Conservation (phyloP, 73 alveolate genomes). For the Tetrahymena thermophila region DNA sequence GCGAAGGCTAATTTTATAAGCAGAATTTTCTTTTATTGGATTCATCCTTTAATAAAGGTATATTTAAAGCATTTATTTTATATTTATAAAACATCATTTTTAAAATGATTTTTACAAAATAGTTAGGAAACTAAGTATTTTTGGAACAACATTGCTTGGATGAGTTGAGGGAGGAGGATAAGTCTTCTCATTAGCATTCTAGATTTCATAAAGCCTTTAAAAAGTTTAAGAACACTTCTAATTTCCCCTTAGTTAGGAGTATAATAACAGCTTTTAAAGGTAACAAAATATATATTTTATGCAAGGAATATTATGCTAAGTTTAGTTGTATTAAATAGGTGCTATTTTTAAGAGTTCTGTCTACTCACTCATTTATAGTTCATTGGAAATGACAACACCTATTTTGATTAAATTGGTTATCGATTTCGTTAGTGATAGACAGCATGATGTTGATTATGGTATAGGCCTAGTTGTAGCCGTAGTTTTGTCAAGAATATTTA, state of each 20-base stretch:
- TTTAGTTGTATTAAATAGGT: background rate
- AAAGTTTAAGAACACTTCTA: background rate
- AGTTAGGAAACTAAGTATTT: background rate
- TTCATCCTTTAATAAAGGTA: background rate
- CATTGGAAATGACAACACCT: slow-evolving; percentile 8
- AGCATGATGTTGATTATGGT: slow-evolving; percentile 14
- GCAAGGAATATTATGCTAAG: background rate
- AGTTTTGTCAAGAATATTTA: slow-evolving; percentile 4
- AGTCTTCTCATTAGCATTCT: background rate
- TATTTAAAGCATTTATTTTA: background rate
- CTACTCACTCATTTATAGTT: background rate
- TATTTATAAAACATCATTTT: no score
- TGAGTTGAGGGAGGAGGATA: background rate
- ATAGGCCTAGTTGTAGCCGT: background rate
- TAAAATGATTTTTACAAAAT: background rate
- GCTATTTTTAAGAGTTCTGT: background rate
- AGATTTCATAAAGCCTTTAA: background rate
- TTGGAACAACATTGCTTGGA: background rate
- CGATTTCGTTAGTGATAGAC: background rate
- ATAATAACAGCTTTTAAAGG: background rate
- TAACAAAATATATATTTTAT: background rate
- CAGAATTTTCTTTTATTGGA: background rate
- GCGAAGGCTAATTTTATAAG: background rate
- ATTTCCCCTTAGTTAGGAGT: background rate
- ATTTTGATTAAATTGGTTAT: slow-evolving; percentile 17